Conservation (phyloP, 352 stramenopile species). For the Peronospora farinosa region DNA sequence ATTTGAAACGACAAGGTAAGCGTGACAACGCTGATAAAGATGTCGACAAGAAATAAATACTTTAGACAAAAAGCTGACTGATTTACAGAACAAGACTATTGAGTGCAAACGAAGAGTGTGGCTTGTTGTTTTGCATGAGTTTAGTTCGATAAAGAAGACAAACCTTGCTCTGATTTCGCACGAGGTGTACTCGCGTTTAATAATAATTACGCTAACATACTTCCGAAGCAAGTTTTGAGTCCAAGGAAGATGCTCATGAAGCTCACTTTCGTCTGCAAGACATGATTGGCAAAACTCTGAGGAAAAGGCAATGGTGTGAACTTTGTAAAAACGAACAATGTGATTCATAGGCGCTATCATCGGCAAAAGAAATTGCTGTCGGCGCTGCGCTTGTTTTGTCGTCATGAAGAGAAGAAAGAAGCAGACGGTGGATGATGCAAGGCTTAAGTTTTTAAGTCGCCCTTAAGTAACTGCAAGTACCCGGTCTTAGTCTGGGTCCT, state of each 20-base stretch:
- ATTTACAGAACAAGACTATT: conserved; percentile 32
- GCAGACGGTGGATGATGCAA: conserved; percentile 29
- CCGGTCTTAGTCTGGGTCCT: no score
- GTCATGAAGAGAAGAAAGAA: conserved; percentile 38
- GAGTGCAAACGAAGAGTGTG: conserved; percentile 73
- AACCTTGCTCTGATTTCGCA: conserved; percentile 25
- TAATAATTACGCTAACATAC: conserved; percentile 26
- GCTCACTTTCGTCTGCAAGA: no score
- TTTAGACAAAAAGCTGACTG: conserved; percentile 25
- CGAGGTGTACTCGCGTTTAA: conserved; percentile 26
- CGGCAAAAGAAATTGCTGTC: conserved; percentile 33
- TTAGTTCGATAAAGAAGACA: conserved; percentile 40
- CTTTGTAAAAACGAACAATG: conserved; percentile 4
- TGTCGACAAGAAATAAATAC: conserved; percentile 10
- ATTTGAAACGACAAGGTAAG: conserved; percentile 8
- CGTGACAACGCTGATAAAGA: neutral
- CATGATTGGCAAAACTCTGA: no score
- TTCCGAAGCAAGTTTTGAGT: conserved; percentile 44
- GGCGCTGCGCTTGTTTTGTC: conserved; percentile 36
- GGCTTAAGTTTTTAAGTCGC: no score
- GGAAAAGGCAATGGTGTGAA: conserved; percentile 46
- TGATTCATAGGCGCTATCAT: conserved; percentile 15
- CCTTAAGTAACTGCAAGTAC: no score
- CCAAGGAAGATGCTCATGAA: no score
- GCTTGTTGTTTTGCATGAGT: conserved; percentile 61